Evolutionary conservation across 306 rosid genomes (phyloP), one percentile per base, ranked within the genome.

Genomic region (Pterocarpus santalinus): DNA sequence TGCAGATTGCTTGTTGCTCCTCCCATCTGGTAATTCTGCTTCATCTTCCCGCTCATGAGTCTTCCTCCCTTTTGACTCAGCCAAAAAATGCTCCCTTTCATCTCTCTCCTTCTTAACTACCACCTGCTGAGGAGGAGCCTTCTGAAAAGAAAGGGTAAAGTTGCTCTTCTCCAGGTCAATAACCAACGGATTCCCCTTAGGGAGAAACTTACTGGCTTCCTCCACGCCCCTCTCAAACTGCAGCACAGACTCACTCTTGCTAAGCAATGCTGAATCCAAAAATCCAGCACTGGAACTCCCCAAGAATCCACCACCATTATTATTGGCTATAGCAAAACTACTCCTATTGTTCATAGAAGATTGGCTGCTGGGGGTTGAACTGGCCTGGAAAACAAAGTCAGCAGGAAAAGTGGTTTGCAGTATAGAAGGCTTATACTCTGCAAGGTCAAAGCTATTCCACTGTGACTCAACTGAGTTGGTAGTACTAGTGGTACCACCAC

Each of bases 131-230:
- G 81, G 65, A 66, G 80, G 67, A 67, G 52, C 86, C 69, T 68
- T 85, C 22, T 44, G 39, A 60, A 63, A 81, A 2, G 47, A 41
- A 66, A 79, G 69, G 53, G 77, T 55, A 44, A 72, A 75, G 9
- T 28, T 41, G 58, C 58, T 62, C 7, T 16, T 83, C 80, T 85
- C 90, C 55, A 80, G 5, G 52, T 80, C 80, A 81, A 84, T 51
- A 72, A 65, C 63, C 71, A 90, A 64, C 2, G 76, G 90, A 73
- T 79, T 84, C 71, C 1, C 80, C 79, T 79, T 88, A 16, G 91
- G 95, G 15, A 91, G 91, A 67, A 91, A 91, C 86, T 87, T 91
- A 55, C 9, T 87, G 47, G 87, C 95, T 80, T 89, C 95, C 77
- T 91, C 93, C 36, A 84, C 64, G 39, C 97, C 97, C 76, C 79